phyloP scores from a whole-genome alignment of 1,284 basidiomycete genomes.

The Heliocybe sulcata region DNA sequence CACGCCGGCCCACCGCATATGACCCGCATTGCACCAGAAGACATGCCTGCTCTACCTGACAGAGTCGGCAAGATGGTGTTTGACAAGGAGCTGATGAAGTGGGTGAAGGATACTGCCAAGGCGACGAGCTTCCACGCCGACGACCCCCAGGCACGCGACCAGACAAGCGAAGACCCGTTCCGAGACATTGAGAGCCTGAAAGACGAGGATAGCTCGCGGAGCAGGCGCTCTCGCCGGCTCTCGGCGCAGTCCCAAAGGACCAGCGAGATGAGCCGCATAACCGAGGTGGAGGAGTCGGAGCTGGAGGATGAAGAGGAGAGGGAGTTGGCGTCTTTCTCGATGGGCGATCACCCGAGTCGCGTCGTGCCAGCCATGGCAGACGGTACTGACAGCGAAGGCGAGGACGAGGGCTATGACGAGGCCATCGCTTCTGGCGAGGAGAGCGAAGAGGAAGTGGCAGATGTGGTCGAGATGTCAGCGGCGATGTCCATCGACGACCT shows the following conservation, averaged over 20 bases:
- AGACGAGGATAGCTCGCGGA: constrained; percentile 36
- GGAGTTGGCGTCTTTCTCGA: constrained; percentile 64
- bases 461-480: constrained; percentile 8
- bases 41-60: constrained; percentile 66
- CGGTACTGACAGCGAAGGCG: constrained; percentile 22
- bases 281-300: constrained; percentile 38
- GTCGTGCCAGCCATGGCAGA: constrained; percentile 35
- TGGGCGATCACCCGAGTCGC: constrained; percentile 49
- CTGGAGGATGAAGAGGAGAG: constrained; percentile 54
- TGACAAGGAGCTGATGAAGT: constrained; percentile 73
- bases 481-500: constrained; percentile 12
- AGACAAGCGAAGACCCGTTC: constrained; percentile 77
- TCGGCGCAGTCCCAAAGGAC: constrained; percentile 11
- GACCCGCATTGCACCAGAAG: constrained; percentile 72
- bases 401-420: constrained; percentile 31
- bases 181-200: constrained; percentile 79
- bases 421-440: constrained; percentile 39
- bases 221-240: background rate
- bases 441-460: constrained; percentile 15
- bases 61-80: constrained; percentile 83
- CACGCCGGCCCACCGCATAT: constrained; percentile 74
- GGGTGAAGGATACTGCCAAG: constrained; percentile 60
- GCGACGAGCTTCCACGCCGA: constrained; percentile 17
- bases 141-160: constrained; percentile 6
- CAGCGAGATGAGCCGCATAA: constrained; percentile 40